Evolutionary conservation across 2,329 filamentous ascomycete species (phyloP).

Genomic region (Dothideomycetidae sp.): DNA sequence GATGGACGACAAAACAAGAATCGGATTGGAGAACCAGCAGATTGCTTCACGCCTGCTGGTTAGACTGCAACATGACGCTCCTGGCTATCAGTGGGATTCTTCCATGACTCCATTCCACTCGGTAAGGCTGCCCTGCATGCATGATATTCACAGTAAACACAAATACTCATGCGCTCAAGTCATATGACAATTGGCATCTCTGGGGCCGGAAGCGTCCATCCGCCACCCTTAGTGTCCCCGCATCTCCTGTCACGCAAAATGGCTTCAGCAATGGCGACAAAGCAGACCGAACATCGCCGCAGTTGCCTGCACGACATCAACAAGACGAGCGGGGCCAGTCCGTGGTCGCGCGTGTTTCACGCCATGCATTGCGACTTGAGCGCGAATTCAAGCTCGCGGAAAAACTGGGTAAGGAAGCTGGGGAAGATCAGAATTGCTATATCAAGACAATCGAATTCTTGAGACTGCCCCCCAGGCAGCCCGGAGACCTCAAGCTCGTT

Average conservation of each 20-base stretch:
- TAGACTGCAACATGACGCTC: constrained; percentile 21
- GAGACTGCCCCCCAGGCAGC: constrained; percentile 51
- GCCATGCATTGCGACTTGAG: constrained; percentile 70
- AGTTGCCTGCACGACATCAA: constrained; percentile 14
- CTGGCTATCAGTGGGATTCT: constrained; percentile 25
- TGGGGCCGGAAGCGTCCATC: constrained; percentile 22
- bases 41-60: constrained; percentile 19
- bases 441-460: constrained; percentile 68
- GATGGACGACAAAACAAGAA: constrained; percentile 10
- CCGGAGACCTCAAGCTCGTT: constrained; percentile 56
- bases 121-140: constrained; percentile 15
- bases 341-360: constrained; percentile 70
- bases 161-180: constrained; percentile 27
- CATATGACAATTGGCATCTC: constrained; percentile 74
- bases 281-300: constrained; percentile 1
- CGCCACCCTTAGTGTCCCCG: constrained; percentile 16
- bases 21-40: constrained; percentile 10
- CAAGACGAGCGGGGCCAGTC: constrained; percentile 22
- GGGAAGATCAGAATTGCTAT: constrained; percentile 62
- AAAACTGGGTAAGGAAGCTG: constrained; percentile 27
- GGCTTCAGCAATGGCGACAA: constrained; percentile 17
- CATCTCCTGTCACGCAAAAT: constrained; percentile 13
- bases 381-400: constrained; percentile 71
- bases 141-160: background rate
- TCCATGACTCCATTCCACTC: constrained; percentile 32